These are phyloP conservation scores for Trichosporon ovoides DNA, from an alignment of 1,284 basidiomycete genomes.

Conservation along the genomic window DNA sequence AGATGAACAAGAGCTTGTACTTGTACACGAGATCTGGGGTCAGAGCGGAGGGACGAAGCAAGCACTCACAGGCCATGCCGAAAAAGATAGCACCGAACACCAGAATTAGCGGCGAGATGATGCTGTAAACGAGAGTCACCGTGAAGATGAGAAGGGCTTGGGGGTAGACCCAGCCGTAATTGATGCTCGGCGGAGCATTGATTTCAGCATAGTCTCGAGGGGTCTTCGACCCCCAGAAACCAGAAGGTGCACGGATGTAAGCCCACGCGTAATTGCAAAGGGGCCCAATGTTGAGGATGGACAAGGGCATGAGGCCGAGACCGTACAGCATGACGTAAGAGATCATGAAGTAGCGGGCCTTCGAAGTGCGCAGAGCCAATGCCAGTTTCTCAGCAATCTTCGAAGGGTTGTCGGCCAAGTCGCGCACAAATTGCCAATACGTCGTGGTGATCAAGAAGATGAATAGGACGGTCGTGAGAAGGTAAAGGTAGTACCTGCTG, in stretches of 20 bases:
- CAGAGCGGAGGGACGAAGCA: background rate
- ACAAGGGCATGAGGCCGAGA: conserved; percentile 88
- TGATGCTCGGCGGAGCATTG: conserved; percentile 95
- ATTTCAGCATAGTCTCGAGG: conserved; percentile 80
- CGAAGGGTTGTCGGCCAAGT: conserved; percentile 75
- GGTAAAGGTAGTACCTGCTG: conserved; percentile 84
- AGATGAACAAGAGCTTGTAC: conserved; percentile 84
- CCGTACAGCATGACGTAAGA: conserved; percentile 93
- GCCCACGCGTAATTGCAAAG: conserved; percentile 42
- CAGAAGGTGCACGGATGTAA: background rate
- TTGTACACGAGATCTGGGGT: conserved; percentile 78
- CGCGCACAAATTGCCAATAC: conserved; percentile 79
- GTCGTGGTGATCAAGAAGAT: conserved; percentile 88
- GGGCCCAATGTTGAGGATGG: conserved; percentile 81
- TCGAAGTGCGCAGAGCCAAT: conserved; percentile 64
- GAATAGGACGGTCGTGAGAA: conserved; percentile 90
- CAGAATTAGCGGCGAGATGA: conserved; percentile 88
- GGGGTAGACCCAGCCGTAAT: conserved; percentile 86
- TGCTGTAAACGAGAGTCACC: conserved; percentile 88
- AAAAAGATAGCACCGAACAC: conserved; percentile 95
- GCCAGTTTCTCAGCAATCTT: conserved; percentile 82
- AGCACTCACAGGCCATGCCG: conserved; percentile 62
- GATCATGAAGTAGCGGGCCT: conserved; percentile 76
- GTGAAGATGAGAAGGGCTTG: conserved; percentile 94
- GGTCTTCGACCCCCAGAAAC: conserved; percentile 55